These are phyloP conservation scores for Hypoxylon sp. DNA, from an alignment of 2,329 filamentous ascomycete species.

Conservation along the genomic window DNA sequence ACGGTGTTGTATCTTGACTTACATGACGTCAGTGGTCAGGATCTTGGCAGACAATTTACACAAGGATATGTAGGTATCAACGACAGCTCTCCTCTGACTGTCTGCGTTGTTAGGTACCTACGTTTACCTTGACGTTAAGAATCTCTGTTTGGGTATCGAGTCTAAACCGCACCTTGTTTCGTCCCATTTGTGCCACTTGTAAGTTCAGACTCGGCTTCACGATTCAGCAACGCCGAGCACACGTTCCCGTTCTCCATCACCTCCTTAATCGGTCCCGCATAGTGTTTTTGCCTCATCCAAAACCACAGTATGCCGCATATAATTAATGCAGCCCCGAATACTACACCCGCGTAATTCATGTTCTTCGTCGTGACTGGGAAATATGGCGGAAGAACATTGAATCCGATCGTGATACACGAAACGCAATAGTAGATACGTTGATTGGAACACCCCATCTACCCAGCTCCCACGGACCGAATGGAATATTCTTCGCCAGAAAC, in stretches of 20 bases:
- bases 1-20: not conserved
- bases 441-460: constrained; percentile 33
- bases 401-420: constrained; percentile 31
- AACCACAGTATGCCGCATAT: constrained; percentile 29
- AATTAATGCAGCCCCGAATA: constrained; percentile 35
- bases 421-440: constrained; percentile 31
- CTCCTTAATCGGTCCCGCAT: constrained; percentile 34
- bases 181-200: not conserved
- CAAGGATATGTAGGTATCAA: not conserved
- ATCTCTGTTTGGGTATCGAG: not conserved
- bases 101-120: not conserved
- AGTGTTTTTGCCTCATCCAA: constrained; percentile 28
- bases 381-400: constrained; percentile 31
- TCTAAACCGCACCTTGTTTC: not conserved
- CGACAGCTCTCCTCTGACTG: not conserved
- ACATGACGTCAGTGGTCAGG: not conserved
- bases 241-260: constrained; percentile 36
- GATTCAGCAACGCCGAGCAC: constrained; percentile 25
- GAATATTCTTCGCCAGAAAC: constrained; percentile 28
- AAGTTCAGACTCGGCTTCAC: not conserved
- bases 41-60: not conserved
- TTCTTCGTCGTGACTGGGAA: constrained; percentile 33
- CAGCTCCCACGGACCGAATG: constrained; percentile 31
- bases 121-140: not conserved
- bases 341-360: constrained; percentile 35